A percentile compares a stretch with the other conserved stretches of the same genome.
Evolutionary conservation across 331 rosid genomes (phyloP).

Genomic region (Stylosanthes scabra): DNA sequence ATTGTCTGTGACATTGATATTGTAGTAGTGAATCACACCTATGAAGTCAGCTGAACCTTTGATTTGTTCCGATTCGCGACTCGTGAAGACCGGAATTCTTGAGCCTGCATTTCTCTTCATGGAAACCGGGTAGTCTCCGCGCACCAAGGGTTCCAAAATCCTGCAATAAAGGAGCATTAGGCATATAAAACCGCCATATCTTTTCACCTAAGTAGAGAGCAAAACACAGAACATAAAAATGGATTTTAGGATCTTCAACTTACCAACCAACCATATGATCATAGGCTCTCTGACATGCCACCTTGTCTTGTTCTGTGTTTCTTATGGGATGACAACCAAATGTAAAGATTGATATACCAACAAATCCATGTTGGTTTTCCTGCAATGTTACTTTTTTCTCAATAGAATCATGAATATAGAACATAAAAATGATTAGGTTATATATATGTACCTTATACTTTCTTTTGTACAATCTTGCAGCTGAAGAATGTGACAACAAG

Average conservation of each 20-base stretch:
- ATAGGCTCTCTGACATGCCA: slow-evolving; percentile 53
- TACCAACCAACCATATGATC: slow-evolving; percentile 69
- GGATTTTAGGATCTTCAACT: slow-evolving; percentile 10
- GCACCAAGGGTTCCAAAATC: slow-evolving; percentile 62
- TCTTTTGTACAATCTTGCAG: slow-evolving; percentile 44
- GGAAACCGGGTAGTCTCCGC: slow-evolving; percentile 66
- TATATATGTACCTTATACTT: slow-evolving; percentile 40
- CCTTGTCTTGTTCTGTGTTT: slow-evolving; percentile 52
- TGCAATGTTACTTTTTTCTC: slow-evolving; percentile 24
- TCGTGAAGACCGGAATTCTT: slow-evolving; percentile 63
- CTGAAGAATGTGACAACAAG: slow-evolving; percentile 54
- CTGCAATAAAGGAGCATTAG: slow-evolving; percentile 37
- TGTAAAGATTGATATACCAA: slow-evolving; percentile 53
- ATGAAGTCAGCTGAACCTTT: slow-evolving; percentile 71
- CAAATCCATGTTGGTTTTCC: slow-evolving; percentile 60
- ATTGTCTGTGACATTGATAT: slow-evolving; percentile 40
- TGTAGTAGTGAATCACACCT: slow-evolving; percentile 55
- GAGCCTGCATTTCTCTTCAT: slow-evolving; percentile 66
- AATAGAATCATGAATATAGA: not conserved
- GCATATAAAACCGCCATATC: not conserved
- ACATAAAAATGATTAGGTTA: not conserved
- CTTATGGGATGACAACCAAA: slow-evolving; percentile 44
- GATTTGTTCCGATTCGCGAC: slow-evolving; percentile 40
- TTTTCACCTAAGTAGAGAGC: not conserved
- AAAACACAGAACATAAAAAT: not conserved